Evolutionary conservation across 2,329 filamentous ascomycete species (phyloP), one percentile per base, ranked within the genome.

Genomic region (Setomelanomma holmii): DNA sequence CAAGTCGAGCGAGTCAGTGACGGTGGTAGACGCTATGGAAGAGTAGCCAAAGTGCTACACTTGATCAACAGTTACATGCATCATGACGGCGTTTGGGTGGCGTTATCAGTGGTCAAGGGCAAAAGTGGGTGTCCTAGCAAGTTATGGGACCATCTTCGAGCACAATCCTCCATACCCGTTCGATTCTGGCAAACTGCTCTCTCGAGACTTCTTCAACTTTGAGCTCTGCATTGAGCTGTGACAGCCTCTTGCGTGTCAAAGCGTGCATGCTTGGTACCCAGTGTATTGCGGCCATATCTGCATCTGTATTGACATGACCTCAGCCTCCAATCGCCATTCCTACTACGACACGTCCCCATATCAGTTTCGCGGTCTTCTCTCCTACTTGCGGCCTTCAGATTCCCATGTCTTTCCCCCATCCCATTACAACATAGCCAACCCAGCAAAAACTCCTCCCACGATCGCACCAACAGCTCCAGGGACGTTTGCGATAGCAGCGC

Each of bases 1-100:
- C 12, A 60, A 58, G 17, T 62, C 67, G 22, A 67, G 51, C 4
- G 71, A 74, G 58, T 54, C 60, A 16, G 67, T 74, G 1, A 89
- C 82, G 4, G 83, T 87, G 67, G 77, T 86, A 1, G 74, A 72
- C 17, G 76, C 75, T 6, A 79, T 77, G 73, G 76, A 80, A 51
- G 76, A 79, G 57, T 79, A 75, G 45, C 30, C 14, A 4, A 24
- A 23, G 17, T 17, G 33, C 20, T 35, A 35, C 35, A 38, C 17
- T 20, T 19, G 21, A 11, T 16, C 41, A 45, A 49, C 14, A 22
- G 27, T 44, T 43, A 39, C 19, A 56, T 61, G 61, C 63, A 67
- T 64, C 41, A 60, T 52, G 55, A 62, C 46, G 64, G 64, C 63
- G 63, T 67, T 67, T 43, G 41, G 22, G 44, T 47, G 64, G 63